Evolutionary conservation across 2,329 filamentous ascomycete species (phyloP).

Genomic region (Volutella citrinella): DNA sequence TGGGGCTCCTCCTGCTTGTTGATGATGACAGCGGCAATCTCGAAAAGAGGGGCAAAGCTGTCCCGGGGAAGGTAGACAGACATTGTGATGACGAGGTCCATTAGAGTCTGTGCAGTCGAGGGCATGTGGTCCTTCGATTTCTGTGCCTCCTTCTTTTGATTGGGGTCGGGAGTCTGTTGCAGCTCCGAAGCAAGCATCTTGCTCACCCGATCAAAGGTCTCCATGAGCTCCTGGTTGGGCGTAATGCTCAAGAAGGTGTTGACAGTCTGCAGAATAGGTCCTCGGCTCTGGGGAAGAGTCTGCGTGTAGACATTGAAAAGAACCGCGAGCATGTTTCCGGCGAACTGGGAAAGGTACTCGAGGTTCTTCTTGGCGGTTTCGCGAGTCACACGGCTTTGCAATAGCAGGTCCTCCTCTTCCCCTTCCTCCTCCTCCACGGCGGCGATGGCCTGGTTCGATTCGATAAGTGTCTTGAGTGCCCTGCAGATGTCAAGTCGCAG

Average conservation of each 20-base stretch:
- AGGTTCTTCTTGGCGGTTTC: conserved; percentile 75
- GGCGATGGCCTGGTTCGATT: conserved; percentile 83
- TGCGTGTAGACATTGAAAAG: conserved; percentile 99
- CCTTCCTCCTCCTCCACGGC: conserved; percentile 67
- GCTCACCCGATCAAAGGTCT: conserved; percentile 85
- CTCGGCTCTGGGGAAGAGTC: conserved; percentile 87
- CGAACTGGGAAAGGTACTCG: conserved; percentile 72
- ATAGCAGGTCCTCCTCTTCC: conserved; percentile 71
- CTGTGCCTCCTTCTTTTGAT: conserved; percentile 61
- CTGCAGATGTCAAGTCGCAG: conserved; percentile 84
- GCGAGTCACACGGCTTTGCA: conserved; percentile 76
- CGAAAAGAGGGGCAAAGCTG: conserved; percentile 81
- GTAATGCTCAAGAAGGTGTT: conserved; percentile 92
- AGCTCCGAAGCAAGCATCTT: conserved; percentile 77
- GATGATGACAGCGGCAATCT: conserved; percentile 80
- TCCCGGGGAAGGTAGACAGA: conserved; percentile 87
- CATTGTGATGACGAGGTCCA: conserved; percentile 96
- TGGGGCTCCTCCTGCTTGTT: conserved; percentile 82
- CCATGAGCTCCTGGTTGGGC: conserved; percentile 71
- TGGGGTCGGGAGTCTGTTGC: conserved; percentile 45
- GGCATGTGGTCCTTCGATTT: conserved; percentile 73
- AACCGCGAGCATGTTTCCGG: conserved; percentile 88
- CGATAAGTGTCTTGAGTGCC: conserved; percentile 80
- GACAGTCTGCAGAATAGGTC: conserved; percentile 88
- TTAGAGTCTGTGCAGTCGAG: conserved; percentile 88